Evolutionary conservation across 108 stramenopile genomes (phyloP).

Genomic region (Phaeodactylum tricornutum): DNA sequence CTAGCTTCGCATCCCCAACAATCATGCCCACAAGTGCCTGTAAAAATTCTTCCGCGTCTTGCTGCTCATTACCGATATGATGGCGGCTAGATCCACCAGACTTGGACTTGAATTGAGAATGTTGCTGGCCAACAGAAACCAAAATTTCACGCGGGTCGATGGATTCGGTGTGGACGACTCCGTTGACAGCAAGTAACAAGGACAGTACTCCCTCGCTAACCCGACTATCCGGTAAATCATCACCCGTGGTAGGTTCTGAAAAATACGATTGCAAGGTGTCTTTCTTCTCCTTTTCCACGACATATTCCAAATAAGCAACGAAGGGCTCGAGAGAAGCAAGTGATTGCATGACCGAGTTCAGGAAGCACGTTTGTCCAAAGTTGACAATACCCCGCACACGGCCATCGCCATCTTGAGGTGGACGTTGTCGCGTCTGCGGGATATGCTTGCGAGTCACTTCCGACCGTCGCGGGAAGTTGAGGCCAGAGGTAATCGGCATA

Average conservation of each 20-base stretch:
- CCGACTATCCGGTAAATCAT: no score
- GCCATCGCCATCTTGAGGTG: neutral
- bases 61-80: slow-evolving; percentile 41
- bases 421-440: no score
- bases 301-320: slow-evolving; percentile 34
- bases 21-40: slow-evolving; percentile 57
- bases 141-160: neutral
- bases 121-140: neutral
- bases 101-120: slow-evolving; percentile 5
- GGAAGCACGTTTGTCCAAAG: slow-evolving; percentile 73
- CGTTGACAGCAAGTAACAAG: slow-evolving; percentile 4
- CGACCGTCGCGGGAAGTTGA: no score
- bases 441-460: no score
- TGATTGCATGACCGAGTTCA: slow-evolving; percentile 69
- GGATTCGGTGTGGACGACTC: no score
- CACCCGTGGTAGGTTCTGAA: neutral
- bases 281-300: slow-evolving; percentile 6
- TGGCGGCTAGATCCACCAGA: neutral
- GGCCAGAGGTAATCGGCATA: no score
- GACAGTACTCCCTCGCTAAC: no score
- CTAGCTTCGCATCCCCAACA: slow-evolving; percentile 16
- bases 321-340: slow-evolving; percentile 56
- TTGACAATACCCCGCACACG: slow-evolving; percentile 41
- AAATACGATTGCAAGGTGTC: neutral
- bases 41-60: slow-evolving; percentile 79